Evolutionary conservation across 805 yeast species (phyloP), one percentile per base, ranked within the genome.

Genomic region (Helenozyma rhizophorensis): DNA sequence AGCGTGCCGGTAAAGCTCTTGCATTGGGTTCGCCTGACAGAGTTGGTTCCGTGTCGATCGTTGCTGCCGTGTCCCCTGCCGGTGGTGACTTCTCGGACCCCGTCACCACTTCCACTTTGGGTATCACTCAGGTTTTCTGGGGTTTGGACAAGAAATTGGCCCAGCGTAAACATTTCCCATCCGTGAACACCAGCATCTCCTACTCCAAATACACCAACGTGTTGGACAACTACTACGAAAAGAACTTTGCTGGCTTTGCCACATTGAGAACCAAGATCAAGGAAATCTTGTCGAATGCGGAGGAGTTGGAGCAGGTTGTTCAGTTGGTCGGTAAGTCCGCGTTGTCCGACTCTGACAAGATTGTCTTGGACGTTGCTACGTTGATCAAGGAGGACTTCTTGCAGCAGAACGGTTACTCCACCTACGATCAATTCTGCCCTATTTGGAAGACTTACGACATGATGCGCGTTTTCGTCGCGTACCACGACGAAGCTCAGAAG

Each of bases 61-160:
- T 93, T 54, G 99, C 98, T 40, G 99, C 99, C 50, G 99, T 93
- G 25, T 93, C 97, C 4, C 99, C 99, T 49, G 97, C 98, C 36
- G 99, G 99, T 80, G 99, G 99, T 81, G 99, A 93, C 74, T 90
- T 93, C 81, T 90, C 97, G 16, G 99, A 93, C 70, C 99, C 99
- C 27, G 99, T 93, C 50, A 93, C 99, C 17, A 90, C 97, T 14
- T 79, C 98, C 6, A 93, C 99, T 22, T 78, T 93, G 56, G 97
- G 97, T 83, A 93, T 93, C 51, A 93, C 98, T n/a, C 99, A 93
- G 72, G 99, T 93, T 33, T 93, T 93, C 72, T 93, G 99, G 99
- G 99, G 99, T 69, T 77, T 93, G 65, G 99, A 93, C 70, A 93
- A 93, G 70, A 93, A 90, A 67, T 77, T 93, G 56, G 98, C 99